A percentile compares a stretch with the other conserved stretches of the same genome.
These are phyloP conservation scores for Globisporangium spinosum DNA, from an alignment of 352 stramenopile species.

Conservation along the genomic window DNA sequence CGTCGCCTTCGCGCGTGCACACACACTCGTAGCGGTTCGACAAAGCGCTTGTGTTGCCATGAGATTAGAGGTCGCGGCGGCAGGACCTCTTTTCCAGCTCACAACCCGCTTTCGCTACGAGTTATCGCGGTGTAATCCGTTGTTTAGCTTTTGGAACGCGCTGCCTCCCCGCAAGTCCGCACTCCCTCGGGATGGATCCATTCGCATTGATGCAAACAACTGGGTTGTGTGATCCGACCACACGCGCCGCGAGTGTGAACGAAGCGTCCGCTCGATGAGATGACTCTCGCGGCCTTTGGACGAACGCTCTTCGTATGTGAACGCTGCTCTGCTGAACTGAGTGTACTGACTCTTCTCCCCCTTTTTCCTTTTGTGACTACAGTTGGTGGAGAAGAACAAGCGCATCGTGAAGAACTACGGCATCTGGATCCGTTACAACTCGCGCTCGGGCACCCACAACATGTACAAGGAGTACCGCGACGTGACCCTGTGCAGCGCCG, in stretches of 20 bases:
- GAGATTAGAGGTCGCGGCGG: conserved; percentile 45
- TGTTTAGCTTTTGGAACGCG: conserved; percentile 51
- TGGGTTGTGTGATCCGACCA: background rate
- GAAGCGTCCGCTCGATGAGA: background rate
- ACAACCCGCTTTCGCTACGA: conserved; percentile 77
- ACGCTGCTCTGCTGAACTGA: background rate
- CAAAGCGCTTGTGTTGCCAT: conserved; percentile 82
- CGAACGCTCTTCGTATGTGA: background rate
- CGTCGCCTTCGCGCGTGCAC: background rate
- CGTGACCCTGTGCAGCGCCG: conserved; percentile 94
- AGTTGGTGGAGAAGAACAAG: conserved; percentile 98
- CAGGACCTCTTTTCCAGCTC: conserved; percentile 67
- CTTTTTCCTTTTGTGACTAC: conserved; percentile 11
- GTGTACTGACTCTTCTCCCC: background rate
- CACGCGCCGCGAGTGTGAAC: conserved; percentile 1
- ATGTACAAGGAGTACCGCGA: conserved; percentile 99
- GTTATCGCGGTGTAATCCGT: conserved; percentile 62
- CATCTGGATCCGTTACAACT: conserved; percentile 99
- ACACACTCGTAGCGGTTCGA: conserved; percentile 48
- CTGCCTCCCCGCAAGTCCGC: background rate
- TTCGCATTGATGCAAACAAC: background rate
- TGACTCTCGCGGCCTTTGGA: background rate
- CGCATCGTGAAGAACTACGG: conserved; percentile 99
- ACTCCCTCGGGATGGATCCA: background rate
- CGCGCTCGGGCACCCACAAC: conserved; percentile 99